phyloP scores from a whole-genome alignment of 2,329 filamentous ascomycete species.

The Plectosphaerella sp. region DNA sequence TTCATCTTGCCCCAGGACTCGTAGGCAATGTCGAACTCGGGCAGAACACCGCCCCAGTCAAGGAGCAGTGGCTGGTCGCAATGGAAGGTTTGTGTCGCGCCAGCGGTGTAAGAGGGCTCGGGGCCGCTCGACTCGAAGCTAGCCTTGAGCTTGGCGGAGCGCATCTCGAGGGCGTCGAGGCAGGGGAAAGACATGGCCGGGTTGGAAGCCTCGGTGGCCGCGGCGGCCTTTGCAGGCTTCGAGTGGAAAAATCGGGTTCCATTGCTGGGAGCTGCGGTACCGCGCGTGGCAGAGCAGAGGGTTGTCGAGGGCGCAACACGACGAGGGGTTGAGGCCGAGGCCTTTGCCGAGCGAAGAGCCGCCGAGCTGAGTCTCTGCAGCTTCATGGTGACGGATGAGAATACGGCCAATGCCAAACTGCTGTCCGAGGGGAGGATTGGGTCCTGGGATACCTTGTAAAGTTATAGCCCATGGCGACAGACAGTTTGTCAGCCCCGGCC shows the following conservation, averaged over 20 bases:
- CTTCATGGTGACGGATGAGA: slow-evolving; percentile 8
- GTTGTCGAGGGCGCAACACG: slow-evolving; percentile 2
- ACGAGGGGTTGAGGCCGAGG: slow-evolving; percentile 1
- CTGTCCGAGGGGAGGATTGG: background rate
- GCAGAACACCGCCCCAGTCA: slow-evolving; percentile 93
- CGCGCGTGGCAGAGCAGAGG: background rate
- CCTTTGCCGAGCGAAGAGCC: slow-evolving; percentile 11
- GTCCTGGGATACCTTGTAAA: background rate
- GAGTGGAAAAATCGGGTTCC: slow-evolving; percentile 8
- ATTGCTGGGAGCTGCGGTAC: slow-evolving; percentile 1
- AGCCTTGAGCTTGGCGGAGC: slow-evolving; percentile 68
- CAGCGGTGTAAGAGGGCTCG: slow-evolving; percentile 90
- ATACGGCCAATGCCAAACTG: no score
- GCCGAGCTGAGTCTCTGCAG: slow-evolving; percentile 9
- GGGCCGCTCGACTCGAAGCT: slow-evolving; percentile 70
- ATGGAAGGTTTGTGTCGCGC: slow-evolving; percentile 74
- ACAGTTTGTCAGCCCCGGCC: background rate
- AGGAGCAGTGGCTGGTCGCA: slow-evolving; percentile 72
- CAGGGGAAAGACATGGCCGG: slow-evolving; percentile 87
- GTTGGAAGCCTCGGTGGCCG: slow-evolving; percentile 55
- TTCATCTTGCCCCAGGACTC: slow-evolving; percentile 89
- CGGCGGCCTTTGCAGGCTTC: slow-evolving; percentile 8
- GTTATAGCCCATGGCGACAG: background rate
- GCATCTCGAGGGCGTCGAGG: slow-evolving; percentile 76
- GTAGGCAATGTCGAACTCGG: slow-evolving; percentile 85